A percentile compares a stretch with the other conserved stretches of the same genome.
Conservation (phyloP, 139 green algal species). For the Closterium sp. region DNA sequence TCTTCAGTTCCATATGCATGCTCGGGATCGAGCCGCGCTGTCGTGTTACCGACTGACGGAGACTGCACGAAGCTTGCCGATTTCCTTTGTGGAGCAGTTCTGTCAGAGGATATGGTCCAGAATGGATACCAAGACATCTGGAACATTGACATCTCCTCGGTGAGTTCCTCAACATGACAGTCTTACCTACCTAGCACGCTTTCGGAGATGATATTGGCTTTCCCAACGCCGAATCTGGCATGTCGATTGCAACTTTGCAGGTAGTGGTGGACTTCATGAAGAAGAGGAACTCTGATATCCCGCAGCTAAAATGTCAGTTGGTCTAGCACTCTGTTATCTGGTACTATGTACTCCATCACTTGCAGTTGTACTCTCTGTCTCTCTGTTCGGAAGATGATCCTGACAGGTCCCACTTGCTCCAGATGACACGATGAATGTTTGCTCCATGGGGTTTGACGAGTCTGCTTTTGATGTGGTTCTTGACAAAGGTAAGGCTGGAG, state of each 20-base stretch:
- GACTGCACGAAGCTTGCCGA: not conserved
- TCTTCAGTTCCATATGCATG: not conserved
- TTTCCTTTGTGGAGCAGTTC: not conserved
- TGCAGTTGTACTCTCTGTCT: not conserved
- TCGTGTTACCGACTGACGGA: not conserved
- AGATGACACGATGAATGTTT: constrained; percentile 9
- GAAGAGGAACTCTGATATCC: not conserved
- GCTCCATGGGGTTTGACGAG: not conserved
- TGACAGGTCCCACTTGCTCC: not conserved
- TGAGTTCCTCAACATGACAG: not conserved
- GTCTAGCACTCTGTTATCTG: not conserved
- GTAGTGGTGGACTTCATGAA: not conserved
- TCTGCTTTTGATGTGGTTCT: not conserved
- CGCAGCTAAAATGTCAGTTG: not conserved
- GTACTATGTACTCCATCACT: not conserved
- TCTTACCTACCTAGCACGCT: not conserved
- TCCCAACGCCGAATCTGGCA: not conserved
- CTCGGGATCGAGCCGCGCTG: not conserved
- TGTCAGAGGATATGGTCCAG: not conserved
- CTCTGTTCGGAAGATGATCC: not conserved
- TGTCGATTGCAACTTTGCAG: not conserved
- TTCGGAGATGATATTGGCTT: not conserved
- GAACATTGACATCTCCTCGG: constrained; percentile 3
- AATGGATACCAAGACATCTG: constrained; percentile 3
- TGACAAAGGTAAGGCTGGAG: not conserved